These are phyloP conservation scores for Fusarium sp. DNA, from an alignment of 2,329 filamentous ascomycete species.

Conservation along the genomic window DNA sequence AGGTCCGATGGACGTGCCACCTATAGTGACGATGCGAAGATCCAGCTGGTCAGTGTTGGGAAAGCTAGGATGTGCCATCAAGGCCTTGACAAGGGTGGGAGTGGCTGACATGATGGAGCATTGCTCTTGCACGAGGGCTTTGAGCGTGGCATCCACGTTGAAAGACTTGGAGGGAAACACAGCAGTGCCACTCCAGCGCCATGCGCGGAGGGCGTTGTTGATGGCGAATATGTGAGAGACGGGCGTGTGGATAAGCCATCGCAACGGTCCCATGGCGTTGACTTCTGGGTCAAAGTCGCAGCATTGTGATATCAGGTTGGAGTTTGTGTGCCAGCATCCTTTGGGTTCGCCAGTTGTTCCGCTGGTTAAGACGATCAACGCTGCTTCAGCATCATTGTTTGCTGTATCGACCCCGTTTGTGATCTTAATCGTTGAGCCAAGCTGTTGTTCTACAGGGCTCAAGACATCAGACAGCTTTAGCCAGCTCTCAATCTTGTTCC, in stretches of 20 bases:
- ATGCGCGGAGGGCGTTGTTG: conserved; percentile 57
- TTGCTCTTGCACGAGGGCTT: conserved; percentile 51
- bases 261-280: conserved; percentile 47
- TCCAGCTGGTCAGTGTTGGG: conserved; percentile 47
- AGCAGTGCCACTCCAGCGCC: conserved; percentile 53
- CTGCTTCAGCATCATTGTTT: conserved; percentile 38
- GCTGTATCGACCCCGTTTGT: neutral
- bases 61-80: conserved; percentile 52
- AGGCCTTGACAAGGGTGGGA: conserved; percentile 54
- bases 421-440: neutral
- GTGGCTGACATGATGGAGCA: conserved; percentile 60
- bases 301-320: conserved; percentile 57
- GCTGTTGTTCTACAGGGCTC: neutral
- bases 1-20: conserved; percentile 51
- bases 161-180: conserved; percentile 57
- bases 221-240: conserved; percentile 58
- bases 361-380: conserved; percentile 64
- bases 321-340: conserved; percentile 59
- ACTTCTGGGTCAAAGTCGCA: conserved; percentile 56
- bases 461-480: conserved; percentile 31
- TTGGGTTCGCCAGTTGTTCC: conserved; percentile 65
- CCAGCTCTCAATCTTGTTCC: conserved; percentile 40
- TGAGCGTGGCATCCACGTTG: conserved; percentile 52
- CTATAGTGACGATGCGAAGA: conserved; percentile 55
- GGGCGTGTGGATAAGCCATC: conserved; percentile 58